These are phyloP conservation scores for Talaromyces trachyspermus DNA, from an alignment of 495 filamentous ascomycete genomes.

Conservation along the genomic window DNA sequence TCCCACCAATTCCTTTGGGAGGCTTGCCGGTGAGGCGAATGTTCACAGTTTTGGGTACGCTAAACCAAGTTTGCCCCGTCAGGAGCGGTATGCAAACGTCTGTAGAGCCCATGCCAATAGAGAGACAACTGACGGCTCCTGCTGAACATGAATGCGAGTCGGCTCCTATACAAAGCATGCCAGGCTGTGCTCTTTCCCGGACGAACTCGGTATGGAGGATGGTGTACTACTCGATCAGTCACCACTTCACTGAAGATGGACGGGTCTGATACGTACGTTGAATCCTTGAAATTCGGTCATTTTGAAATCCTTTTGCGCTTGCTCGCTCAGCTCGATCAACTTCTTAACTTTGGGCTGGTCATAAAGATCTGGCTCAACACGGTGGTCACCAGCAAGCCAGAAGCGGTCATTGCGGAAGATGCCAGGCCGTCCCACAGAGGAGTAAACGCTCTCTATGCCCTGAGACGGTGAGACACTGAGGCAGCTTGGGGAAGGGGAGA, in stretches of 20 bases:
- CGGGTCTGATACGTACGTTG: slow-evolving; percentile 11
- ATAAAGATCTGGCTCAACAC: slow-evolving; percentile 25
- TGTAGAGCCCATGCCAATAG: slow-evolving; percentile 25
- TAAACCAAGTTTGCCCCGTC: slow-evolving; percentile 29
- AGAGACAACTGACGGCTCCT: slow-evolving; percentile 21
- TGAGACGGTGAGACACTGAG: background rate
- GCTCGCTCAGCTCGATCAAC: slow-evolving; percentile 19
- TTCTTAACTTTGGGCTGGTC: slow-evolving; percentile 16
- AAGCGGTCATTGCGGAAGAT: slow-evolving; percentile 31
- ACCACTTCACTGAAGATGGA: background rate
- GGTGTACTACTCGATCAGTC: background rate
- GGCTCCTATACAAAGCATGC: slow-evolving; percentile 25
- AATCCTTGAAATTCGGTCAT: slow-evolving; percentile 31
- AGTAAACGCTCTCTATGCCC: background rate
- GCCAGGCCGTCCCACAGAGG: slow-evolving; percentile 17
- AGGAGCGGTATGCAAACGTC: slow-evolving; percentile 27
- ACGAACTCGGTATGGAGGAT: slow-evolving; percentile 28
- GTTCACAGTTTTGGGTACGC: slow-evolving; percentile 24
- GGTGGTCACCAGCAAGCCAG: slow-evolving; percentile 30
- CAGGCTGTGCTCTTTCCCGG: slow-evolving; percentile 25
- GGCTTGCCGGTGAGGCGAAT: slow-evolving; percentile 18
- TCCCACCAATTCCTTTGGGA: slow-evolving; percentile 3
- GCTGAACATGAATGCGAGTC: slow-evolving; percentile 31
- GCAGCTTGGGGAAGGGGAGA: background rate
- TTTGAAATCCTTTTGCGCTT: slow-evolving; percentile 22